Conservation (phyloP, 129 eudicot species). For the Arctium lappa region DNA sequence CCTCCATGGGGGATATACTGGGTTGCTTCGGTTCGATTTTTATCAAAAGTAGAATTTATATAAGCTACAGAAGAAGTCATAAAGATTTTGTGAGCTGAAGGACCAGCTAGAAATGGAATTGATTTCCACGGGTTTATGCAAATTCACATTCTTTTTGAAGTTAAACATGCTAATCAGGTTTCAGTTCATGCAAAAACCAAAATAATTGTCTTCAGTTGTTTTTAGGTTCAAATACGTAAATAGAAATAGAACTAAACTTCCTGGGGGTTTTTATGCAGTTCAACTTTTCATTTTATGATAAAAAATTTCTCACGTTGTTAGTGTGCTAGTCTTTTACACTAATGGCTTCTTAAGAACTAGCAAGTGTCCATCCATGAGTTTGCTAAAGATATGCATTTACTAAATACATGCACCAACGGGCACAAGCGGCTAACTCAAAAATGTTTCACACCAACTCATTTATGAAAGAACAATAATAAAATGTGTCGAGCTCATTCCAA, state of each 20-base stretch:
- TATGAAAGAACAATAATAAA: too few relatives aligned
- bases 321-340: too few relatives aligned
- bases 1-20: too few relatives aligned
- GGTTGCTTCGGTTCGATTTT: too few relatives aligned
- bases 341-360: too few relatives aligned
- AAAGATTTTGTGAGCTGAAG: not conserved
- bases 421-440: too few relatives aligned
- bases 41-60: not conserved
- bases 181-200: not conserved
- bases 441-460: too few relatives aligned
- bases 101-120: not conserved
- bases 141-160: not conserved
- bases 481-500: too few relatives aligned
- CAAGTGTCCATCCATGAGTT: too few relatives aligned
- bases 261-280: not conserved
- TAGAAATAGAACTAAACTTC: not conserved
- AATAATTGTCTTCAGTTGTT: not conserved
- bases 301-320: too few relatives aligned
- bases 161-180: not conserved
- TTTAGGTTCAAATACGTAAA: not conserved
- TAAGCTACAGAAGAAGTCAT: not conserved
- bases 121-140: not conserved
- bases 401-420: too few relatives aligned
- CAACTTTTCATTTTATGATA: not conserved
- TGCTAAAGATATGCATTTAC: too few relatives aligned